Evolutionary conservation across 805 yeast species (phyloP).

Genomic region (Zygosaccharomyces siamensis): DNA sequence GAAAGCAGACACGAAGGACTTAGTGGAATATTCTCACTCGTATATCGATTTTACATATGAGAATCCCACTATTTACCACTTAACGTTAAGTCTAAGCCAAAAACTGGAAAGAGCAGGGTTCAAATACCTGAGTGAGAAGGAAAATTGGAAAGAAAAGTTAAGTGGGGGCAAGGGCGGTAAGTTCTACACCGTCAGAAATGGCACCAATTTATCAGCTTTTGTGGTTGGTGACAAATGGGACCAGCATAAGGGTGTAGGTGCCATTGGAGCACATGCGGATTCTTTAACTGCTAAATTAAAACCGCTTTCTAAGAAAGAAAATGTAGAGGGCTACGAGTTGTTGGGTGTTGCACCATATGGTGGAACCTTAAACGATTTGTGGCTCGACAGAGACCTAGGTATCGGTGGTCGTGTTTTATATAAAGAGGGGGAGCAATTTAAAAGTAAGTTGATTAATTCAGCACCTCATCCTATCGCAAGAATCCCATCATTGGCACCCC

Average conservation of each 20-base stretch:
- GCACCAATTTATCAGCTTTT: slow-evolving; percentile 65
- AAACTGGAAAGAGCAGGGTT: slow-evolving; percentile 58
- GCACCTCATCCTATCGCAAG: slow-evolving; percentile 70
- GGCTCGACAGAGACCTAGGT: slow-evolving; percentile 88
- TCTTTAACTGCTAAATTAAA: slow-evolving; percentile 64
- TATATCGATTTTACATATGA: slow-evolving; percentile 68
- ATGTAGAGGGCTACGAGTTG: slow-evolving; percentile 68
- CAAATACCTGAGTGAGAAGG: slow-evolving; percentile 57
- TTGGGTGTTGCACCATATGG: slow-evolving; percentile 83
- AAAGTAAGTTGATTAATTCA: slow-evolving; percentile 47
- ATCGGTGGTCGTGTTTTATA: slow-evolving; percentile 73
- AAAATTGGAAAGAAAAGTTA: slow-evolving; percentile 33
- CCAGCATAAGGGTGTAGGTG: slow-evolving; percentile 61
- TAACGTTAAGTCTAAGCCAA: slow-evolving; percentile 47
- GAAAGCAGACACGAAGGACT: slow-evolving; percentile 2
- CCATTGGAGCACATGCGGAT: slow-evolving; percentile 73
- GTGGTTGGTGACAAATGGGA: slow-evolving; percentile 62
- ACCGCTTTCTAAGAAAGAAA: slow-evolving; percentile 58
- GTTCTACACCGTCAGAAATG: slow-evolving; percentile 65
- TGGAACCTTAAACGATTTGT: slow-evolving; percentile 57
- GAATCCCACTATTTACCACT: slow-evolving; percentile 75
- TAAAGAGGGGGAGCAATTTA: slow-evolving; percentile 38
- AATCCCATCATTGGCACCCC: slow-evolving; percentile 83
- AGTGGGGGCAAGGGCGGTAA: slow-evolving; percentile 41
- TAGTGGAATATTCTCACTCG: slow-evolving; percentile 37